A percentile compares a stretch with the other conserved stretches of the same genome.
These are phyloP conservation scores for Lasiodiplodia theobromae DNA, from an alignment of 2,329 filamentous ascomycete species.

Conservation along the genomic window DNA sequence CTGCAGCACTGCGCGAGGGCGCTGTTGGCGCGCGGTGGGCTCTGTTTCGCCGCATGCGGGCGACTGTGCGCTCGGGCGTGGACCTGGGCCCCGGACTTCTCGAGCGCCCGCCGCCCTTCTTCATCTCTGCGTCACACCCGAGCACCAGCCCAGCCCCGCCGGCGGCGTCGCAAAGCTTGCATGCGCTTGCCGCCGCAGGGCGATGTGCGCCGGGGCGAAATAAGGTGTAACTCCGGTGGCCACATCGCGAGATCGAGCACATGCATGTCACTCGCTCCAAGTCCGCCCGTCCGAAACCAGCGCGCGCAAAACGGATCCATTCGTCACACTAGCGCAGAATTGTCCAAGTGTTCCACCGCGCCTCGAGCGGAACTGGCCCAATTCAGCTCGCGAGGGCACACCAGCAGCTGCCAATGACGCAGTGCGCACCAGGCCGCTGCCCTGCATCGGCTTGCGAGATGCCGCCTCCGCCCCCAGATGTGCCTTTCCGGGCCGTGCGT, in stretches of 20 bases:
- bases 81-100: constrained; percentile 1
- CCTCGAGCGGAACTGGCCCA: background rate
- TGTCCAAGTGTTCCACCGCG: constrained; percentile 1
- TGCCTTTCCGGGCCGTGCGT: constrained; percentile 22
- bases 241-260: constrained; percentile 13
- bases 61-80: background rate
- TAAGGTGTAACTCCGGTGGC: constrained; percentile 9
- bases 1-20: background rate
- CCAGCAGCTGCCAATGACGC: background rate
- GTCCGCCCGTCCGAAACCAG: background rate
- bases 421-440: constrained; percentile 8
- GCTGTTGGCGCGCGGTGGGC: constrained; percentile 4
- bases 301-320: background rate
- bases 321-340: constrained; percentile 11
- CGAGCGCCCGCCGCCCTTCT: background rate
- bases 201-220: background rate
- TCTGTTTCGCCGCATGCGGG: constrained; percentile 20
- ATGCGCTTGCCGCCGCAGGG: background rate
- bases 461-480: constrained; percentile 4
- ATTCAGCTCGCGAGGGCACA: background rate
- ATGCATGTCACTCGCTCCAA: constrained; percentile 8
- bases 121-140: background rate
- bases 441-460: constrained; percentile 10
- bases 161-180: constrained; percentile 1
- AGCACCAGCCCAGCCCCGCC: background rate